Conservation (phyloP, 176 grass and related monocot genomes). For the Zea mays region Zm-B73-REFERENCE-NAM-5.0 NC_050098.1:193862001-193862500, state of each 20-base stretch:
- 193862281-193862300: constrained; percentile 17
- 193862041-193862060: constrained; percentile 29
- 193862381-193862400: constrained; percentile 6
- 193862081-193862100: constrained; percentile 22
- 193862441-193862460: constrained; percentile 4
- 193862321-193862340: constrained; percentile 1
- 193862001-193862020: not conserved
- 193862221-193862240: constrained; percentile 14
- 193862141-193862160: constrained; percentile 9
- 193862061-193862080: constrained; percentile 21
- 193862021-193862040: not conserved
- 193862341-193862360: constrained; percentile 10
- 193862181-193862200: constrained; percentile 17
- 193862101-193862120: constrained; percentile 22
- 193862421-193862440: constrained; percentile 13
- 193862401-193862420: constrained; percentile 10
- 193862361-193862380: not conserved
- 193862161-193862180: constrained; percentile 15
- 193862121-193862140: constrained; percentile 21
- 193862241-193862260: not conserved
- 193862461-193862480: not conserved
- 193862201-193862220: not conserved
- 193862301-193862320: constrained; percentile 38
- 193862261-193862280: not conserved
- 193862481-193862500: constrained; percentile 5